Conservation (phyloP, 306 rosid species). For the Trichosanthes truncata region DNA sequence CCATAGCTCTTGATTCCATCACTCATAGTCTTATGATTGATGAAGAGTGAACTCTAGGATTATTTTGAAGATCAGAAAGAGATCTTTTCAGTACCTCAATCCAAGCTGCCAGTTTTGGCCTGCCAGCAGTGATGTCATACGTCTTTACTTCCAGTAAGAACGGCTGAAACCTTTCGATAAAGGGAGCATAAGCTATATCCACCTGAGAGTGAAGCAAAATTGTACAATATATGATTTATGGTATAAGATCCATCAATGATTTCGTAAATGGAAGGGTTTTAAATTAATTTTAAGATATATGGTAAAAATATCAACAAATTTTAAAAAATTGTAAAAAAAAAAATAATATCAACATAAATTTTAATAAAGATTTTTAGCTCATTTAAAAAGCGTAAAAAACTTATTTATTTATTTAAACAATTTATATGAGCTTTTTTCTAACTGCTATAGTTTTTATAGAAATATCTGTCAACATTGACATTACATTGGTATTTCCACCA, state of each 20-base stretch:
- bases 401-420: neutral
- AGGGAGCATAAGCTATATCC: constrained; percentile 83
- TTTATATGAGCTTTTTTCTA: neutral
- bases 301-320: neutral
- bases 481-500: neutral
- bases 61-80: neutral
- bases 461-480: neutral
- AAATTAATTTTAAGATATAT: neutral
- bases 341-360: neutral
- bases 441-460: neutral
- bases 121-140: constrained; percentile 51
- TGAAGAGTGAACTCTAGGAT: neutral
- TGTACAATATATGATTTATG: neutral
- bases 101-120: constrained; percentile 64
- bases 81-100: constrained; percentile 35
- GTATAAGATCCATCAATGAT: neutral
- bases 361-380: neutral
- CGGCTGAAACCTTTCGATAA: constrained; percentile 65
- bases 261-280: neutral
- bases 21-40: neutral
- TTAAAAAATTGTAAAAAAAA: neutral
- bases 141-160: constrained; percentile 45
- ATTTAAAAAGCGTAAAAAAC: neutral
- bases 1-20: neutral
- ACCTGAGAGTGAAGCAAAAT: constrained; percentile 34